Conservation (phyloP, 2,329 filamentous ascomycete species). For the Arthrobotrys megalospora region DNA sequence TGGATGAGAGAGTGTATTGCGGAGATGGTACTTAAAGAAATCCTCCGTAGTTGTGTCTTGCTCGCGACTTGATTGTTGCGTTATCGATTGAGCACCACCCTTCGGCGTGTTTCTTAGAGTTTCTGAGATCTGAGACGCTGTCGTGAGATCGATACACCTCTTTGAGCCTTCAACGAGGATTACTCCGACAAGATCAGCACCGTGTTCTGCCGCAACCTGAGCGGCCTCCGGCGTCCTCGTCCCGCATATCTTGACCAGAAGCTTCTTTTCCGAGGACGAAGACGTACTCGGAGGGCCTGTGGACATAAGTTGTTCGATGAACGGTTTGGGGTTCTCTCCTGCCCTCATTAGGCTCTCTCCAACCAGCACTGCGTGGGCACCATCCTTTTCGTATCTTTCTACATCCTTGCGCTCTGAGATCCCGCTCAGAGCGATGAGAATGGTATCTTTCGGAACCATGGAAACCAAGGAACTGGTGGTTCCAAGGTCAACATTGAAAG, state of each 20-base stretch:
- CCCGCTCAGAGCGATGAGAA: conserved; percentile 93
- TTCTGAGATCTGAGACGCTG: conserved; percentile 83
- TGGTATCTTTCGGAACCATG: conserved; percentile 86
- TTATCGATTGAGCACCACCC: conserved; percentile 64
- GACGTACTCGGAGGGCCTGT: conserved; percentile 66
- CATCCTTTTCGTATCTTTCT: conserved; percentile 85
- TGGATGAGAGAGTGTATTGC: conserved; percentile 73
- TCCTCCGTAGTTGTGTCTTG: conserved; percentile 31
- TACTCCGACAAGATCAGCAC: conserved; percentile 93
- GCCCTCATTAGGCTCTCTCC: conserved; percentile 97
- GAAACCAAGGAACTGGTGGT: conserved; percentile 91
- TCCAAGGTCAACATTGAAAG: conserved; percentile 94
- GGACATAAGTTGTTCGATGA: conserved; percentile 87
- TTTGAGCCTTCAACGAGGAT: conserved; percentile 87
- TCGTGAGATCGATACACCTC: conserved; percentile 83
- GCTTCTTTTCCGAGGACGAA: conserved; percentile 65
- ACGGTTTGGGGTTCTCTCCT: conserved; percentile 79
- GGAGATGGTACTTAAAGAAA: conserved; percentile 63
- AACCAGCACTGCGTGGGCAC: conserved; percentile 92
- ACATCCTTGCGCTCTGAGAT: conserved; percentile 93
- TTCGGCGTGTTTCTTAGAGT: conserved; percentile 76
- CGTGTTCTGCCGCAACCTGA: conserved; percentile 82
- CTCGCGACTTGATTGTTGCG: conserved; percentile 64
- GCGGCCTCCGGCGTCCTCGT: conserved; percentile 88
- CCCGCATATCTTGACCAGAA: conserved; percentile 95